Base-by-base conservation (phyloP, 106 monocot species). In the Dendrobium chrysotoxum region DNA sequence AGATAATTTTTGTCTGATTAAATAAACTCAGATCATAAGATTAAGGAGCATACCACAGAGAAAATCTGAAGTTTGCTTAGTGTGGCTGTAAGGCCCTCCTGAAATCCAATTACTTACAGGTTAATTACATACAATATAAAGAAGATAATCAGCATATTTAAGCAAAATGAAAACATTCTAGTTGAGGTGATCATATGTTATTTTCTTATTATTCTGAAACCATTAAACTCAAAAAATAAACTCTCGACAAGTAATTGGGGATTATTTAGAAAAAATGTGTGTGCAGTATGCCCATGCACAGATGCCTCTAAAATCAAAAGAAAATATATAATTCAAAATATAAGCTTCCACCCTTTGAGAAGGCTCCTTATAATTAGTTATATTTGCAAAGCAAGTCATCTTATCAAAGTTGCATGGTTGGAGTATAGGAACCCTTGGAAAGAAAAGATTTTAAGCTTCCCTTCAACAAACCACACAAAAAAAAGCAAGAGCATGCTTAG, bases 21-120 rank as follows among this genome's bases (percentile, higher is more conserved):
- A 25, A 77, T 26, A 77, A 28, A 21, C 76, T 53, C 44, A 17
- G 1, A 1, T 50, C 8, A 77, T 11, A 31, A 58, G 30, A 55
- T 81, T 50, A 82, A 66, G 1, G 45, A 50, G 50, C 82, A 70
- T 82, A 82, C 82, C 82, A 82, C 82, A 66, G 82, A 67, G 38
- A 26, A 77, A 68, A 82, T 82, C n/a, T 77, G 55, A 64, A 67
- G 65, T 39, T 82, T 82, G 64, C 38, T 77, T 66, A 82, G 50
- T 40, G 75, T 77, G 46, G 35, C 65, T 77, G 41, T 28, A 23
- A 82, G 76, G 50, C 82, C 68, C 8, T 77, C 82, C 82, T 82
- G 77, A 77, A 82, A 77, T 39, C 11, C 26, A 35, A 70, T 77
- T 50, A 12, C 53, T 50, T 77, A 42, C 18, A 21, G 25, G 25